These are phyloP conservation scores for Cladosporium austrohemisphaericum DNA, from an alignment of 2,329 filamentous ascomycete genomes.

Conservation along the genomic window DNA sequence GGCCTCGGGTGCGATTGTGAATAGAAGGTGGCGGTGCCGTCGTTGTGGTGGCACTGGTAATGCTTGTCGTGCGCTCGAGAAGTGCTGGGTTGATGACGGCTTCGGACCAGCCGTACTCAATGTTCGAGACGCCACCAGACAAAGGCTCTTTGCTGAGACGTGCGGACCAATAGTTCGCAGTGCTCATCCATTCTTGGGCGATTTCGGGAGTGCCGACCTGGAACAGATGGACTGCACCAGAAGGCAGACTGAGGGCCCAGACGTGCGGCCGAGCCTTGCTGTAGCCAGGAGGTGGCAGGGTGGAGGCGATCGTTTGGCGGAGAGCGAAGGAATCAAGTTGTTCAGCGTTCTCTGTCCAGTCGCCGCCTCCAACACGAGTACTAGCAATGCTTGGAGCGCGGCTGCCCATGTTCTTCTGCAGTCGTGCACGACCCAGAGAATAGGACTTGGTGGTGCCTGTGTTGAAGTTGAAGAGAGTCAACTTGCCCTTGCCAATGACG, in stretches of 20 bases:
- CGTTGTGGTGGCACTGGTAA: constrained; percentile 9
- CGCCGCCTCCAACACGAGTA: constrained; percentile 83
- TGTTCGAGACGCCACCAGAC: constrained; percentile 88
- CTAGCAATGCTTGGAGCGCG: constrained; percentile 43
- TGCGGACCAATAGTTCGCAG: constrained; percentile 97
- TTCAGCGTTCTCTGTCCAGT: constrained; percentile 97
- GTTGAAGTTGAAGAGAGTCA: constrained; percentile 91
- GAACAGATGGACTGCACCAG: constrained; percentile 94
- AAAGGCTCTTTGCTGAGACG: constrained; percentile 90
- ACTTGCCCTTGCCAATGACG: constrained; percentile 88
- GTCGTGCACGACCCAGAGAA: constrained; percentile 34
- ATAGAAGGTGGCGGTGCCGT: constrained; percentile 29
- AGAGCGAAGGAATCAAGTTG: constrained; percentile 82
- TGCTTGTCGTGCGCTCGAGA: constrained; percentile 29
- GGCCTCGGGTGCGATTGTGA: constrained; percentile 20
- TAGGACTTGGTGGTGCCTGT: constrained; percentile 56
- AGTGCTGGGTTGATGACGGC: constrained; percentile 61
- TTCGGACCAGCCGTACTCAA: constrained; percentile 96
- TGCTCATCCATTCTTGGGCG: constrained; percentile 87
- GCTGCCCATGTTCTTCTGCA: constrained; percentile 19
- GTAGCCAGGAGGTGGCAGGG: constrained; percentile 85
- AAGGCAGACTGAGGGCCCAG: constrained; percentile 88
- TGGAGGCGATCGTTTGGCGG: constrained; percentile 85
- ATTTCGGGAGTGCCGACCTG: constrained; percentile 95
- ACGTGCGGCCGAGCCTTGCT: constrained; percentile 87